phyloP scores from a whole-genome alignment of 2,329 filamentous ascomycete species.

The Phaeosphaeria sp. region DNA sequence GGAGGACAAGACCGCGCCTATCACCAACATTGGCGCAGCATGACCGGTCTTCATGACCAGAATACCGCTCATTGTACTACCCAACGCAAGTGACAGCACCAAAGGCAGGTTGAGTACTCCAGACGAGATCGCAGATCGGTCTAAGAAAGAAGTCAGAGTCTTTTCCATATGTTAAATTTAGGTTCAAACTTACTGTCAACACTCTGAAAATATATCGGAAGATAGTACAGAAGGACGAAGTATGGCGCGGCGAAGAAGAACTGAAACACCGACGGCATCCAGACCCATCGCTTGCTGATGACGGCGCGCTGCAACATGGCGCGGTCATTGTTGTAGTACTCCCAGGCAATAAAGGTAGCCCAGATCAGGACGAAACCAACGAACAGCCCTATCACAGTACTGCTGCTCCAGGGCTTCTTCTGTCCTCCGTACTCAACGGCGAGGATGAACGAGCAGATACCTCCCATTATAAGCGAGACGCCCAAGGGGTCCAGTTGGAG shows the following conservation, averaged over 20 bases:
- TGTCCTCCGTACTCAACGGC: conserved; percentile 55
- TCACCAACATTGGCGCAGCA: conserved; percentile 43
- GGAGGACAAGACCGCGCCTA: conserved; percentile 36
- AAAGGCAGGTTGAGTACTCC: conserved; percentile 54
- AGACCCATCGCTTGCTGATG: conserved; percentile 47
- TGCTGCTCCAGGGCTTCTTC: conserved; percentile 33
- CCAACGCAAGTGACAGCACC: conserved; percentile 42
- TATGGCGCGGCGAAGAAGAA: conserved; percentile 47
- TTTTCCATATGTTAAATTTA: too few species aligned
- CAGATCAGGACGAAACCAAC: conserved; percentile 52
- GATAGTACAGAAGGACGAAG: conserved; percentile 53
- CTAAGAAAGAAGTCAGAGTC: too few species aligned
- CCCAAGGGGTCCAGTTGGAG: conserved; percentile 56
- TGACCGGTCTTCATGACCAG: conserved; percentile 38
- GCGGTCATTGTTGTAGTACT: conserved; percentile 49
- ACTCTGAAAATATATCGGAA: conserved; percentile 59
- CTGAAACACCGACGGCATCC: conserved; percentile 41
- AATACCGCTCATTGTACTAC: conserved; percentile 6
- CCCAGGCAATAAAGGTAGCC: conserved; percentile 42
- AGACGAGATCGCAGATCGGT: conserved; percentile 42
- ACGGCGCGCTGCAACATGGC: conserved; percentile 51
- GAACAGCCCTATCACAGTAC: conserved; percentile 55
- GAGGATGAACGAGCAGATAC: conserved; percentile 52
- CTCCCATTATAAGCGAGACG: conserved; percentile 48
- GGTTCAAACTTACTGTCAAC: conserved; percentile 28